phyloP scores from a whole-genome alignment of 495 filamentous ascomycete genomes.

The Tuber microsphaerosporum region DNA sequence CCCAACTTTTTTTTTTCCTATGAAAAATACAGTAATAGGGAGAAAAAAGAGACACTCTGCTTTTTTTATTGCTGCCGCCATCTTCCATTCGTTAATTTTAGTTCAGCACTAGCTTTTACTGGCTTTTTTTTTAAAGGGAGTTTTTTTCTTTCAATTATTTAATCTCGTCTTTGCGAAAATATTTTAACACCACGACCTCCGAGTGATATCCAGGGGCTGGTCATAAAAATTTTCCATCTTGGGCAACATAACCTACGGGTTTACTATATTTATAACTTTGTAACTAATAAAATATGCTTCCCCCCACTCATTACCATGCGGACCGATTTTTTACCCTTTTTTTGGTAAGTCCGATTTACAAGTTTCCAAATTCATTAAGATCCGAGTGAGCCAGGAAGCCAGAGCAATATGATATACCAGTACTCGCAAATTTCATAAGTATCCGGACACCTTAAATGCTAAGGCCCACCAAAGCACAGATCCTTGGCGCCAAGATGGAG shows the following conservation, averaged over 20 bases:
- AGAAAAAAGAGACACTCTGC: neutral
- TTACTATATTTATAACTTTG: neutral
- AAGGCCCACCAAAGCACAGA: neutral
- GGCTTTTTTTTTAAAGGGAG: no score
- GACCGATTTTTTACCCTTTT: neutral
- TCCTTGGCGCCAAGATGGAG: neutral
- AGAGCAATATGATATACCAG: neutral
- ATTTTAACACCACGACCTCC: neutral
- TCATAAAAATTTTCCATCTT: neutral
- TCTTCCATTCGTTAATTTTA: neutral
- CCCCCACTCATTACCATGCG: neutral
- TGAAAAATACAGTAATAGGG: neutral
- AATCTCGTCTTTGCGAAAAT: neutral
- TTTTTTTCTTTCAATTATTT: neutral
- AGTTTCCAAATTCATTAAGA: neutral
- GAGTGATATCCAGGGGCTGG: neutral
- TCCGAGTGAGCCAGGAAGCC: neutral
- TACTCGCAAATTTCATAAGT: neutral
- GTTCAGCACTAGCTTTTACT: neutral
- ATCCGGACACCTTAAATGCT: neutral
- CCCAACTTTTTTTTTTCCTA: neutral
- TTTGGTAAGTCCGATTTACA: neutral
- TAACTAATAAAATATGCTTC: neutral
- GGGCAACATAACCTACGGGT: neutral
- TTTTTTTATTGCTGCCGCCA: neutral